A percentile compares a stretch with the other conserved stretches of the same genome.
Evolutionary conservation across 1,139 yeast genomes (phyloP).

Genomic region (Pichia sp.): DNA sequence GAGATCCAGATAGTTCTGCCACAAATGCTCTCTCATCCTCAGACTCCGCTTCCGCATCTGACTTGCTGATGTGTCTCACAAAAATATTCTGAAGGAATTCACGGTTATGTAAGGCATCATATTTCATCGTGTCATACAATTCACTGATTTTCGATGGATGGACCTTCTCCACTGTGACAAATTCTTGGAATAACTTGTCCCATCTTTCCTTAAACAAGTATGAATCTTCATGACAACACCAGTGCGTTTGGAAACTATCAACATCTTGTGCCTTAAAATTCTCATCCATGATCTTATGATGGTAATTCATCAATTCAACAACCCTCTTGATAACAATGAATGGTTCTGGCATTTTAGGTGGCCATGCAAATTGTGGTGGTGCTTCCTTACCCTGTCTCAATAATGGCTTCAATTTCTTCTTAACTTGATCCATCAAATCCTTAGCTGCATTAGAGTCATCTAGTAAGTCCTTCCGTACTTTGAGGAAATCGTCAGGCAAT

Average conservation of each 20-base stretch:
- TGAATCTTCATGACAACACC: slow-evolving; percentile 99
- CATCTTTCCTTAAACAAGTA: slow-evolving; percentile 86
- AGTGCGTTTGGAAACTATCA: slow-evolving; percentile 59
- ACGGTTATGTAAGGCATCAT: slow-evolving; percentile 93
- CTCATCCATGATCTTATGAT: slow-evolving; percentile 74
- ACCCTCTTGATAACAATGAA: slow-evolving; percentile 88
- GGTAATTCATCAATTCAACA: slow-evolving; percentile 93
- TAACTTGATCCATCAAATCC: slow-evolving; percentile 95
- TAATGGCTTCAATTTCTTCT: slow-evolving; percentile 90
- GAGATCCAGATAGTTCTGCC: slow-evolving; percentile 38
- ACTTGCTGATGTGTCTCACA: slow-evolving; percentile 46
- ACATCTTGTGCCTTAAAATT: slow-evolving; percentile 69
- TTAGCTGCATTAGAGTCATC: slow-evolving; percentile 99
- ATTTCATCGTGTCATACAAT: slow-evolving; percentile 96
- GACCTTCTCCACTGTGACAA: slow-evolving; percentile 87
- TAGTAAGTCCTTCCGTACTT: slow-evolving; percentile 80
- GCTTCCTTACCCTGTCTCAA: slow-evolving; percentile 95
- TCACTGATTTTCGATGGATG: slow-evolving; percentile 98
- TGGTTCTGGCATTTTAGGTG: slow-evolving; percentile 97
- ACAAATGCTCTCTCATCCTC: neutral
- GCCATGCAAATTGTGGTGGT: slow-evolving; percentile 99
- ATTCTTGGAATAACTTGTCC: slow-evolving; percentile 94
- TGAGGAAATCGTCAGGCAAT: slow-evolving; percentile 71
- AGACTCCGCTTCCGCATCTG: slow-evolving; percentile 22
- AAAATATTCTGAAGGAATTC: slow-evolving; percentile 81